Evolutionary conservation across 805 yeast genomes (phyloP).

Genomic region (Peterozyma toletana): DNA sequence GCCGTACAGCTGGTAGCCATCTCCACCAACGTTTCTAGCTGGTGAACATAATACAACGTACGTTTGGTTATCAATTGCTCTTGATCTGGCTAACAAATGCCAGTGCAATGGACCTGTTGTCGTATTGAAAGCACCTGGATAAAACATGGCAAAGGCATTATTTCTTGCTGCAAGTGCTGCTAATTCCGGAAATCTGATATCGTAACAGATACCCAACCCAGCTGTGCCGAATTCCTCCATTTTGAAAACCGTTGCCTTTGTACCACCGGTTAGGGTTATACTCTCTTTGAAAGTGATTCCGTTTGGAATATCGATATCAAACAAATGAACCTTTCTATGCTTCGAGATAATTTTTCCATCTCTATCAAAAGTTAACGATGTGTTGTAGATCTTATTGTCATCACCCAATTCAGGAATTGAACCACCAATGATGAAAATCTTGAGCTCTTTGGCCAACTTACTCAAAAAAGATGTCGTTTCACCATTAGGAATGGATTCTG

Average conservation of each 20-base stretch:
- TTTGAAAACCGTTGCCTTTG: slow-evolving; percentile 71
- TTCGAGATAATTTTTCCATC: slow-evolving; percentile 74
- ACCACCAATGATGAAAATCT: slow-evolving; percentile 76
- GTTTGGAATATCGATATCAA: slow-evolving; percentile 88
- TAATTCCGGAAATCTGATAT: slow-evolving; percentile 73
- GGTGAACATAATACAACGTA: slow-evolving; percentile 82
- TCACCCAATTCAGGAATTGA: slow-evolving; percentile 78
- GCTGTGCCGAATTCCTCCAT: slow-evolving; percentile 59
- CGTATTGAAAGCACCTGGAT: slow-evolving; percentile 82
- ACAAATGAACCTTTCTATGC: slow-evolving; percentile 86
- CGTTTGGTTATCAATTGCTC: slow-evolving; percentile 71
- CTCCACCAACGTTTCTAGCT: slow-evolving; percentile 59
- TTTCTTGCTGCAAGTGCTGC: slow-evolving; percentile 64
- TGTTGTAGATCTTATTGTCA: slow-evolving; percentile 57
- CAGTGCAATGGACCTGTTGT: slow-evolving; percentile 82
- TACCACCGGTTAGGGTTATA: slow-evolving; percentile 67
- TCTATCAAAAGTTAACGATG: slow-evolving; percentile 66
- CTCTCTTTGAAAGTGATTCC: slow-evolving; percentile 87
- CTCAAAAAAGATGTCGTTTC: slow-evolving; percentile 58
- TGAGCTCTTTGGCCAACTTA: slow-evolving; percentile 55
- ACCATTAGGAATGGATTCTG: slow-evolving; percentile 79
- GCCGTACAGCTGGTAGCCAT: slow-evolving; percentile 58
- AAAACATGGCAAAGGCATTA: slow-evolving; percentile 68
- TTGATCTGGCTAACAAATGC: slow-evolving; percentile 65
- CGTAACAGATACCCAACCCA: slow-evolving; percentile 85